Evolutionary conservation across 306 rosid species (phyloP), one percentile per base, ranked within the genome.

Genomic region (Herpetospermum pedunculosum): DNA sequence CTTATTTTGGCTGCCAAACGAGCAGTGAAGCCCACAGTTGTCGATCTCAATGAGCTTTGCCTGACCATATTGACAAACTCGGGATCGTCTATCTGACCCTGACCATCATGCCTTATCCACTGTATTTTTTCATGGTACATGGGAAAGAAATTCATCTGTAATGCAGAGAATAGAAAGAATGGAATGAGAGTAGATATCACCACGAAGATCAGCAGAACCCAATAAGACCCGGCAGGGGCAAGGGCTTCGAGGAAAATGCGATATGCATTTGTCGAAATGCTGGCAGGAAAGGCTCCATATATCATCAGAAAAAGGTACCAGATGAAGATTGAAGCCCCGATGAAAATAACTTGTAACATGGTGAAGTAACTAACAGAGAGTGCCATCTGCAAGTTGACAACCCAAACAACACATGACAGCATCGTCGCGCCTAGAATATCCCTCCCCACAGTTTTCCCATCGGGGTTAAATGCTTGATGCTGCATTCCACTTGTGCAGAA

Each of bases 361-460:
- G 99, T 94, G 92, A 94, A 94, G 93, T 95, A 95, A 75, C 73
- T 85, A 62, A 95, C 86, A 41, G 84, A 48, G 55, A 95, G 84
- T 46, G 96, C 97, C 92, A 95, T 88, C 83, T 95, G 99, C 85
- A 89, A 78, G 87, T 95, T 95, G 70, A 95, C 99, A 32, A 83
- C 96, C 99, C 99, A 92, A 50, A 95, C 96, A 2, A 83, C 74
- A 70, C 97, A 92, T 0, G 99, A 85, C 44, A 77, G 89, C 96
- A 95, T 91, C 0, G 86, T 87, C 52, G 87, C 87, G 70, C 99
- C 97, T 0, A 95, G 80, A 50, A 95, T 85, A 64, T 95, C 99
- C 62, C 77, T 82, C 35, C 97, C 97, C 0, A 84, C 92, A 1
- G 92, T 92, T 75, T 84, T 90, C 23, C 99, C 97, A 1, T 79